phyloP scores from a whole-genome alignment of 345 rosid genomes.

The Eucalyptus virginea region DNA sequence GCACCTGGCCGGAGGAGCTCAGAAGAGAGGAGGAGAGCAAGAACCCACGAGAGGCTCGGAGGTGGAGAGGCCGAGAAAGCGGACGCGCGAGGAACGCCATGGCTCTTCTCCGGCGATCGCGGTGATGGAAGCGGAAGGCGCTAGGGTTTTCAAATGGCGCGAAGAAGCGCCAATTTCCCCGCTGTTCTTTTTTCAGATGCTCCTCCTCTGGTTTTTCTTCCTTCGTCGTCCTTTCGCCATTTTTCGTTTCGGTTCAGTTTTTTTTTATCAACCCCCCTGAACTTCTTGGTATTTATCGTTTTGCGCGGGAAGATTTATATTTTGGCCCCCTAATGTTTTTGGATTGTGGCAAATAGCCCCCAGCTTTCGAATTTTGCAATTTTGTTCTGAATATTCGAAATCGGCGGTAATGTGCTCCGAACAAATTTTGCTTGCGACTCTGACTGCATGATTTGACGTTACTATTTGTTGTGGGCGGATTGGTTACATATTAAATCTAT shows the following conservation, averaged over 20 bases:
- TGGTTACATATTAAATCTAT: background rate
- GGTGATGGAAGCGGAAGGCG: background rate
- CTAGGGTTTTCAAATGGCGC: slow-evolving; percentile 1
- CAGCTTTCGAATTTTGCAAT: background rate
- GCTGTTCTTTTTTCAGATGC: background rate
- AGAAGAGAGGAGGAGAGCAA: background rate
- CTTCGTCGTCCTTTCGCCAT: background rate
- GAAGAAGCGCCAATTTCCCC: background rate
- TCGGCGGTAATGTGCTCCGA: background rate
- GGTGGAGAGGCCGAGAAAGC: background rate
- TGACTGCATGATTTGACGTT: background rate
- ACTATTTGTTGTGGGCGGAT: background rate
- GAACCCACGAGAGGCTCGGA: background rate
- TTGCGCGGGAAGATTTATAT: background rate
- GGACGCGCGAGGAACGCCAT: background rate
- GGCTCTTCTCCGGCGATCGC: background rate
- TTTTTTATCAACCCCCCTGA: background rate
- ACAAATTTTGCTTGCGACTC: background rate
- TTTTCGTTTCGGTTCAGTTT: background rate
- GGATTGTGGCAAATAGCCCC: background rate
- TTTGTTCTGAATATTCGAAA: background rate
- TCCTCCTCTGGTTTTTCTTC: background rate
- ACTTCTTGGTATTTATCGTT: background rate
- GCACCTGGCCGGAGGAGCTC: background rate
- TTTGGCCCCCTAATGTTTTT: background rate